Evolutionary conservation across 371 early-diverging fungal genomes (phyloP).

Genomic region (Mortierella polycephala): DNA sequence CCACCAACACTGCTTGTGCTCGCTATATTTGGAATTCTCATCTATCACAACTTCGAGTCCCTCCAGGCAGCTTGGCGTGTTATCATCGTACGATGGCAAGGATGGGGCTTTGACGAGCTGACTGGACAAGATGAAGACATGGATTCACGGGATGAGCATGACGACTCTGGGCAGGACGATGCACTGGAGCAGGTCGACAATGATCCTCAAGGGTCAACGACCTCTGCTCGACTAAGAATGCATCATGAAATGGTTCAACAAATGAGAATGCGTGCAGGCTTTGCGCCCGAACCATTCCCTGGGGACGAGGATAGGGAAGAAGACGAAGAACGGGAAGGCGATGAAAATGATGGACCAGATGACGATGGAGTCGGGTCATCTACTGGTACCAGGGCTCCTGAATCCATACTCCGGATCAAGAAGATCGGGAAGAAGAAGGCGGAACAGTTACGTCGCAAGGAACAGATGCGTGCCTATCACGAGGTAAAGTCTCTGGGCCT

Average conservation of each 20-base stretch:
- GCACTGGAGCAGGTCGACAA: constrained; percentile 7
- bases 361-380: constrained; percentile 61
- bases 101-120: neutral
- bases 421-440: constrained; percentile 67
- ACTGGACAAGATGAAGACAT: constrained; percentile 9
- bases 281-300: constrained; percentile 51
- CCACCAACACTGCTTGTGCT: constrained; percentile 41
- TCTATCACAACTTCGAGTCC: constrained; percentile 11
- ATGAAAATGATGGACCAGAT: constrained; percentile 39
- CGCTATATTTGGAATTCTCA: constrained; percentile 35
- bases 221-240: constrained; percentile 47
- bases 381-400: constrained; percentile 18
- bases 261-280: constrained; percentile 49
- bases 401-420: constrained; percentile 49
- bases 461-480: constrained; percentile 65
- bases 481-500: constrained; percentile 42
- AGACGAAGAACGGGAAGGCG: constrained; percentile 16
- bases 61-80: constrained; percentile 5
- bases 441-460: constrained; percentile 62
- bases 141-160: constrained; percentile 5
- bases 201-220: constrained; percentile 44
- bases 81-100: constrained; percentile 2
- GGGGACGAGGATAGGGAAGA: constrained; percentile 26
- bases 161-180: neutral
- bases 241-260: constrained; percentile 55